Evolutionary conservation across 768 basidiomycete species (phyloP).

Genomic region (Serendipita sp.): DNA sequence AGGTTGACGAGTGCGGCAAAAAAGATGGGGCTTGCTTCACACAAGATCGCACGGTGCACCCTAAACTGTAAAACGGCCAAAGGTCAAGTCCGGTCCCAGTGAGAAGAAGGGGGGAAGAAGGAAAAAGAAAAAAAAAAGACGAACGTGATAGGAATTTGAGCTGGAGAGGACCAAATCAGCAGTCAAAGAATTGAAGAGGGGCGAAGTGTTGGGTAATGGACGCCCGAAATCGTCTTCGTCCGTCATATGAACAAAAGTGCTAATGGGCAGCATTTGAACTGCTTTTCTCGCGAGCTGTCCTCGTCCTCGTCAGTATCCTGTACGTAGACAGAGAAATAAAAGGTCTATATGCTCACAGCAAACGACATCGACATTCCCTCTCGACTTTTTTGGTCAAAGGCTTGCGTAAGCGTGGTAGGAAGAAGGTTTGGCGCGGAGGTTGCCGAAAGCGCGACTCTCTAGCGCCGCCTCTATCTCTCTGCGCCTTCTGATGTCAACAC

Average conservation of each 20-base stretch:
- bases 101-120: not conserved
- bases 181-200: not conserved
- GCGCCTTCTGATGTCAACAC: not conserved
- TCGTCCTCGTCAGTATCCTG: not conserved
- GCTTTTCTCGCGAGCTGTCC: not conserved
- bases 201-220: not conserved
- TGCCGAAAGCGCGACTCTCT: not conserved
- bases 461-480: not conserved
- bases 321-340: not conserved
- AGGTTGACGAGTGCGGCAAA: not conserved
- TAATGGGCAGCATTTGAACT: conserved; percentile 1
- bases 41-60: not conserved
- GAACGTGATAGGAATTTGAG: not conserved
- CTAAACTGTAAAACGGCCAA: not conserved
- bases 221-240: conserved; percentile 4
- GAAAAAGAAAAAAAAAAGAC: not conserved
- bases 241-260: conserved; percentile 4
- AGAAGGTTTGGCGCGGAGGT: not conserved
- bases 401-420: conserved; percentile 4
- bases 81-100: no score
- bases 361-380: not conserved
- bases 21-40: not conserved
- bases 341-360: not conserved
- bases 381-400: not conserved
- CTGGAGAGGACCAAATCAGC: not conserved